These are phyloP conservation scores for Fusarium papillatum DNA, from an alignment of 2,329 filamentous ascomycete genomes.

Conservation along the genomic window DNA sequence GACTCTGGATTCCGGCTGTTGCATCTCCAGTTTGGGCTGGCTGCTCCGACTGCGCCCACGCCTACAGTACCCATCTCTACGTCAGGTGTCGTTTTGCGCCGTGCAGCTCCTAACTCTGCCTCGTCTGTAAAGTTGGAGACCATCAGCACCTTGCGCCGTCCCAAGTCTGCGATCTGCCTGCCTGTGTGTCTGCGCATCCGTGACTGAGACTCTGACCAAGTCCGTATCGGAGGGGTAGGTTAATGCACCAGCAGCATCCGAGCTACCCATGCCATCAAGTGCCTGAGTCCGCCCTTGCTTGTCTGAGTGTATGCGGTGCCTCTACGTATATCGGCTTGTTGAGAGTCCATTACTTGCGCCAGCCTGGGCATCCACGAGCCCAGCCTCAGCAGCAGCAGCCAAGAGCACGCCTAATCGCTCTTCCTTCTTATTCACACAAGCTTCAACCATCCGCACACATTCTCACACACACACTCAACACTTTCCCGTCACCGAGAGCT, in stretches of 20 bases:
- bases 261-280: conserved; percentile 33
- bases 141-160: conserved; percentile 13
- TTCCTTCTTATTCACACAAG: conserved; percentile 16
- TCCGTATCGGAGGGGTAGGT: conserved; percentile 27
- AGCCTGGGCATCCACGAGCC: conserved; percentile 18
- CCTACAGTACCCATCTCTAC: conserved; percentile 6
- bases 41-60: conserved; percentile 16
- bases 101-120: conserved; percentile 26
- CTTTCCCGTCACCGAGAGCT: conserved; percentile 7
- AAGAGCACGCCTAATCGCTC: conserved; percentile 20
- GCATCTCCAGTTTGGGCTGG: conserved; percentile 8
- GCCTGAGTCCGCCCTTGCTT: conserved; percentile 26
- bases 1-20: conserved; percentile 12
- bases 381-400: conserved; percentile 4
- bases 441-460: conserved; percentile 9
- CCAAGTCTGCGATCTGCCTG: not conserved
- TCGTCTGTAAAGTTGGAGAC: conserved; percentile 12
- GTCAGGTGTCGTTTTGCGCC: conserved; percentile 13
- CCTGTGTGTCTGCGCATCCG: conserved; percentile 5
- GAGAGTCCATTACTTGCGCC: conserved; percentile 30
- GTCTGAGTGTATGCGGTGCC: conserved; percentile 28
- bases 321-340: conserved; percentile 34
- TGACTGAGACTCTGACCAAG: conserved; percentile 21
- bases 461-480: not conserved
- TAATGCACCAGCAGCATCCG: conserved; percentile 26